Conservation (phyloP, 768 basidiomycete genomes). For the Boletus rubroflammeus region DNA sequence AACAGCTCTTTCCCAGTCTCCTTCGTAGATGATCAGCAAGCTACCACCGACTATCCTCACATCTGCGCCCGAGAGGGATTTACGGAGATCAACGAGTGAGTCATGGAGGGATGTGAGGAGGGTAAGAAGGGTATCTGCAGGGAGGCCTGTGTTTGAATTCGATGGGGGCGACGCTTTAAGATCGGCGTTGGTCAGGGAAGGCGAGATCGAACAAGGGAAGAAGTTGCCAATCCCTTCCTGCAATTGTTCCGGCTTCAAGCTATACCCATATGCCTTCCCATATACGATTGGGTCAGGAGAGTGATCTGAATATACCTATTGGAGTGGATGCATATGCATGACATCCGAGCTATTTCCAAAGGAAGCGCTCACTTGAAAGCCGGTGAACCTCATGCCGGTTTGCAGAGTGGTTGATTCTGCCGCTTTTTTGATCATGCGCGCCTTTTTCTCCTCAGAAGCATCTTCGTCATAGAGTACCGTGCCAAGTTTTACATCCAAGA, state of each 20-base stretch:
- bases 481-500: constrained; percentile 92
- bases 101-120: constrained; percentile 54
- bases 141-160: constrained; percentile 46
- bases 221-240: constrained; percentile 74
- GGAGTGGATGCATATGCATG: constrained; percentile 1
- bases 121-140: constrained; percentile 46
- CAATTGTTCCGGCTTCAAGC: constrained; percentile 64
- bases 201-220: constrained; percentile 53
- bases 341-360: background rate
- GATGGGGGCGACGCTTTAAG: background rate
- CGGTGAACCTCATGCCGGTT: constrained; percentile 82
- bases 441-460: constrained; percentile 67
- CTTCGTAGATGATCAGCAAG: constrained; percentile 79
- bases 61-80: constrained; percentile 50
- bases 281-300: constrained; percentile 56
- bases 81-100: constrained; percentile 50
- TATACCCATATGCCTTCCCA: constrained; percentile 75
- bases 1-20: constrained; percentile 42
- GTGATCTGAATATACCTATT: constrained; percentile 68
- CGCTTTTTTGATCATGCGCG: constrained; percentile 72
- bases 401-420: constrained; percentile 65
- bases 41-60: constrained; percentile 82
- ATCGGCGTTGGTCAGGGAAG: constrained; percentile 9
- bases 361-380: constrained; percentile 73
- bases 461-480: constrained; percentile 77